Base-by-base conservation (phyloP, 2,329 filamentous ascomycete genomes). In the Paecilomyces variotii region DNA sequence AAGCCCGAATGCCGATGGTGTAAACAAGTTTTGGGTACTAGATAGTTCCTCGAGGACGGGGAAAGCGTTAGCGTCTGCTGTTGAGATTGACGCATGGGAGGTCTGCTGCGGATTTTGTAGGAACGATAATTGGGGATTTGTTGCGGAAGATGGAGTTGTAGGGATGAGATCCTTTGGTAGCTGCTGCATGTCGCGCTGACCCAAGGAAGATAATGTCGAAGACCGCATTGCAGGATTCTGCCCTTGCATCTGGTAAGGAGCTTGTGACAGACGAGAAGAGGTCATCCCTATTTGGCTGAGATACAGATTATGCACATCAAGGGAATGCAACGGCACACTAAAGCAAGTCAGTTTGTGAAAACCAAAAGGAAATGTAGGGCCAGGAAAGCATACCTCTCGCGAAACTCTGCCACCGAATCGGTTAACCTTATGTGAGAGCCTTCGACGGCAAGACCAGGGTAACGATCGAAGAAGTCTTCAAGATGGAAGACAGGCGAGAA, bases 401-500 rank as follows among this genome's bases (percentile, higher is more conserved):
- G 78, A 2, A 81, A 74, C 51, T 90, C 87, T 12, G 86, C 74
- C 6, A 81, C 73, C 1, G 88, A 81, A 65, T 93, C 89, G 1
- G 83, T 76, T 57, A 94, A 83, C 14, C 83, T 87, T 39, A 93
- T 79, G 67, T 91, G 89, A 1, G 88, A 86, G 1, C 88, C 84
- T 65, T 94, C 89, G 57, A 94, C 89, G 4, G 81, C 78, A 58
- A 85, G 80, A 0, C 86, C 87, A 0, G 84, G 85, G 24, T 96
- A 96, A 28, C 91, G 82, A 65, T 94, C 89, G 65, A 94, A 92
- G 72, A 95, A 95, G 68, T 94, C 89, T 63, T 94, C 90, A 12
- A 92, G 82, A 61, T 94, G 89, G 67, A 94, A 93, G 1, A 90
- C 88, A 0, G 89, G 87, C 0, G 87, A 87, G 64, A 90, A 91